phyloP scores from a whole-genome alignment of 2,329 filamentous ascomycete species.

The Lasiodiplodia citricola region DNA sequence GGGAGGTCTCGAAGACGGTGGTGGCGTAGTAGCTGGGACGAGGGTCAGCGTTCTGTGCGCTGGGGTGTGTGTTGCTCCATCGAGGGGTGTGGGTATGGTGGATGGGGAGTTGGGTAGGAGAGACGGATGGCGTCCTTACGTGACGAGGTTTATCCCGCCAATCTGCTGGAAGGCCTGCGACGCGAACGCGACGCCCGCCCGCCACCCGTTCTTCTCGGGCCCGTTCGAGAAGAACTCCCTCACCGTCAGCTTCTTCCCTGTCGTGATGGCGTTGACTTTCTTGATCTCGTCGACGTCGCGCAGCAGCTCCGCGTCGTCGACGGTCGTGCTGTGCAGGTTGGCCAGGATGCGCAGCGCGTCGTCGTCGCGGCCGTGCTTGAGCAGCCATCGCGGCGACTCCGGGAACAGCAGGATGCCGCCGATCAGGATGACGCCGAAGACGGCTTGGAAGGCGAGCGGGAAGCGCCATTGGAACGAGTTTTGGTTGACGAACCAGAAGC shows the following conservation, averaged over 20 bases:
- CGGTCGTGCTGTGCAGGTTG: conserved; percentile 51
- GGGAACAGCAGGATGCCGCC: conserved; percentile 46
- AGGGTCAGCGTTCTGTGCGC: not conserved
- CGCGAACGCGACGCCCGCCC: conserved; percentile 64
- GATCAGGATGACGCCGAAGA: conserved; percentile 53
- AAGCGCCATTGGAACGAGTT: conserved; percentile 53
- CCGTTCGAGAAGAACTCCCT: conserved; percentile 63
- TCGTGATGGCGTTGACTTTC: conserved; percentile 54
- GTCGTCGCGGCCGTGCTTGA: conserved; percentile 46
- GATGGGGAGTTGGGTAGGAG: too few species aligned
- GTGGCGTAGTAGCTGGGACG: conserved; percentile 20
- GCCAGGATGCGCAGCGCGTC: conserved; percentile 57
- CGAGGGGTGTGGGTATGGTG: too few species aligned
- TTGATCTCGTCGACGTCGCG: conserved; percentile 65
- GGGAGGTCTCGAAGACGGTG: conserved; percentile 21
- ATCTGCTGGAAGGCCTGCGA: conserved; percentile 69
- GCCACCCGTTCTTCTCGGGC: conserved; percentile 68
- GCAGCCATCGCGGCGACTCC: conserved; percentile 40
- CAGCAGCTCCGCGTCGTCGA: conserved; percentile 61
- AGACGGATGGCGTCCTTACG: not conserved
- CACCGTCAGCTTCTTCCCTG: conserved; percentile 46
- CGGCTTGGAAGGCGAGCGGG: conserved; percentile 57
- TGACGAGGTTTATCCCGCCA: conserved; percentile 52
- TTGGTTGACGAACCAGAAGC: conserved; percentile 45
- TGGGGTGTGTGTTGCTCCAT: too few species aligned